Evolutionary conservation across 2,329 filamentous ascomycete genomes (phyloP).

Genomic region (Pseudocercospora crystallina): DNA sequence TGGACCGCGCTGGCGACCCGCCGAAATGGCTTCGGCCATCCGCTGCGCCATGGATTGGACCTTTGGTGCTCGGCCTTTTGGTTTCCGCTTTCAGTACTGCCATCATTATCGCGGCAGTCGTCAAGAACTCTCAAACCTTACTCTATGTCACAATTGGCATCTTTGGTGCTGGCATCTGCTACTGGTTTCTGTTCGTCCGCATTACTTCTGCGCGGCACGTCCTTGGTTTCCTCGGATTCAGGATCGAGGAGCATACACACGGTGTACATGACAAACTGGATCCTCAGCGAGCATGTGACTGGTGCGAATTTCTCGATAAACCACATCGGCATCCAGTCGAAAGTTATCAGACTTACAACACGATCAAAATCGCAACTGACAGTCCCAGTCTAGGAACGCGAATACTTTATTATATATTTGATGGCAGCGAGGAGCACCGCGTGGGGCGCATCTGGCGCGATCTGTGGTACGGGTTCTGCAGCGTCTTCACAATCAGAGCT

Average conservation of each 20-base stretch:
- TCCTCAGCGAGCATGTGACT: slow-evolving; percentile 4
- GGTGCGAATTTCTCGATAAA: slow-evolving; percentile 5
- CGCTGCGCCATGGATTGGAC: slow-evolving; percentile 6
- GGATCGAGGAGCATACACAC: slow-evolving; percentile 2
- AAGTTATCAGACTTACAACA: slow-evolving; percentile 9
- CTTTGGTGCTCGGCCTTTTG: background rate
- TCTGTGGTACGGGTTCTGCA: background rate
- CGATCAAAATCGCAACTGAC: background rate
- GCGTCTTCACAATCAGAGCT: no score
- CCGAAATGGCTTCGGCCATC: slow-evolving; percentile 6
- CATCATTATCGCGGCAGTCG: slow-evolving; percentile 6
- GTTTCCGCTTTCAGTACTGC: slow-evolving; percentile 1
- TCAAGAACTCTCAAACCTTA: background rate
- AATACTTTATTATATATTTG: slow-evolving; percentile 2
- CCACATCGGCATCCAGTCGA: slow-evolving; percentile 9
- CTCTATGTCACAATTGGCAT: slow-evolving; percentile 10
- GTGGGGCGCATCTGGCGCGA: slow-evolving; percentile 1
- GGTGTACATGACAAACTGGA: slow-evolving; percentile 7
- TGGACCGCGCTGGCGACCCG: background rate
- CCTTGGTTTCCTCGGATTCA: slow-evolving; percentile 5
- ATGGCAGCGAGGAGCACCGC: background rate
- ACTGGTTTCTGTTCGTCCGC: slow-evolving; percentile 7
- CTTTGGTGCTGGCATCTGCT: slow-evolving; percentile 2
- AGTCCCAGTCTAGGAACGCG: slow-evolving; percentile 1
- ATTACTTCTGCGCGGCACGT: background rate